phyloP scores from a whole-genome alignment of 2,329 filamentous ascomycete species.

The Leptographium wingfieldii region DNA sequence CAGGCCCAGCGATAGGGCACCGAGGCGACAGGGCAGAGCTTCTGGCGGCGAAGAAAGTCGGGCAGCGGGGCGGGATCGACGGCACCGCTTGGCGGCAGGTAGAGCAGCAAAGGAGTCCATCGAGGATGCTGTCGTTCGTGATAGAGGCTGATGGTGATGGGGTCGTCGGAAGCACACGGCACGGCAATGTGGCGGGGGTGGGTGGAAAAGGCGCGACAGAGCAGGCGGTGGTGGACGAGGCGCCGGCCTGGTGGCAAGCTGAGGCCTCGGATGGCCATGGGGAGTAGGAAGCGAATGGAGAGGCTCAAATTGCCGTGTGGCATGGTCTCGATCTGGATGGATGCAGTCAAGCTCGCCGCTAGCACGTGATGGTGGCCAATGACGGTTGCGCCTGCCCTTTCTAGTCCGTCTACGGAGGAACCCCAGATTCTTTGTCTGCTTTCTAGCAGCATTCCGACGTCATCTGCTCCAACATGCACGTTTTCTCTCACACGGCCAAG shows the following conservation, averaged over 20 bases:
- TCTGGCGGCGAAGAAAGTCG: slow-evolving; percentile 22
- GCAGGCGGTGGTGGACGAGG: not conserved
- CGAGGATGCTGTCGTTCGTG: slow-evolving; percentile 27
- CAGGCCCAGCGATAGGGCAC: slow-evolving; percentile 47
- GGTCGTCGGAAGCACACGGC: slow-evolving; percentile 34
- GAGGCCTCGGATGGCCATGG: not conserved
- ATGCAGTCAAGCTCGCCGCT: not conserved
- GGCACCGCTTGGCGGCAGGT: slow-evolving; percentile 38
- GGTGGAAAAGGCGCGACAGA: not conserved
- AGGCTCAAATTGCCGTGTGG: too few species aligned
- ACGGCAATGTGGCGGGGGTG: slow-evolving; percentile 30
- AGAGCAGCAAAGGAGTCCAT: slow-evolving; percentile 36
- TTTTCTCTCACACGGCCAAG: too few species aligned
- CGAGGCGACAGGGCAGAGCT: slow-evolving; percentile 34
- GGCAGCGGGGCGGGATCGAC: slow-evolving; percentile 15
- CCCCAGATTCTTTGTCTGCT: too few species aligned
- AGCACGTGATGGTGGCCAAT: not conserved
- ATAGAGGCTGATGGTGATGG: slow-evolving; percentile 33
- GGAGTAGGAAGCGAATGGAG: too few species aligned
- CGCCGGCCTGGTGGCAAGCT: not conserved
- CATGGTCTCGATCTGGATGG: too few species aligned
- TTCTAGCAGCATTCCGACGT: not conserved
- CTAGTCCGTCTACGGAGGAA: too few species aligned
- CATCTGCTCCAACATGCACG: not conserved
- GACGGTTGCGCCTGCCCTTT: not conserved